Evolutionary conservation across 2,329 filamentous ascomycete species (phyloP).

Genomic region (Alternaria sp.): DNA sequence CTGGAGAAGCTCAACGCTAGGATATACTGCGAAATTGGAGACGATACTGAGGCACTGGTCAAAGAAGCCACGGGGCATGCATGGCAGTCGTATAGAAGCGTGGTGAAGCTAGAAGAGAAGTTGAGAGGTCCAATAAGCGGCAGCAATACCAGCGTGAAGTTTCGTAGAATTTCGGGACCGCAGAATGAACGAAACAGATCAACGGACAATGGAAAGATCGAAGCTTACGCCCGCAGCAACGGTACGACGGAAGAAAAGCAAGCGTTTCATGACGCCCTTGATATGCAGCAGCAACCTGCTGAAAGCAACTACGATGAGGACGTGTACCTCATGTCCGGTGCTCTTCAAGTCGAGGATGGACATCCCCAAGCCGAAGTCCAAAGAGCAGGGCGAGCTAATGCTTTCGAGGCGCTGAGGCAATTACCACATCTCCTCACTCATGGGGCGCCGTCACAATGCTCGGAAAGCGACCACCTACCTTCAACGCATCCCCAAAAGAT

Average conservation of each 20-base stretch:
- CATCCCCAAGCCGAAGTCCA: background rate
- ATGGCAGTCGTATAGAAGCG: constrained; percentile 33
- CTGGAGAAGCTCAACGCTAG: constrained; percentile 35
- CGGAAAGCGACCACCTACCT: background rate
- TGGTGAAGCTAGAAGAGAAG: constrained; percentile 31
- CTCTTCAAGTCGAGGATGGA: constrained; percentile 1
- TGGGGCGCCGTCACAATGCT: constrained; percentile 2
- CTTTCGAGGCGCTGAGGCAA: background rate
- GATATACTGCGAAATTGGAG: constrained; percentile 17
- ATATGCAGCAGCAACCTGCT: background rate
- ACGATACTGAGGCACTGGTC: constrained; percentile 20
- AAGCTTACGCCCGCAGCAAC: background rate
- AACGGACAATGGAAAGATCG: background rate
- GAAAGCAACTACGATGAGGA: background rate
- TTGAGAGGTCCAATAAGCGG: constrained; percentile 7
- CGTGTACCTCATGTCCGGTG: constrained; percentile 6
- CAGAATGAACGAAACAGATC: background rate
- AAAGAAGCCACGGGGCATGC: constrained; percentile 27
- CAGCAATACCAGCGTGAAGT: background rate
- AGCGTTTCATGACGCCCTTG: background rate
- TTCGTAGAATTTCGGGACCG: background rate
- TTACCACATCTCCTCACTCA: background rate
- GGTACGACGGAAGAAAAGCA: background rate
- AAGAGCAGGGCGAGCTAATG: constrained; percentile 5
- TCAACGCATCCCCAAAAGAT: constrained; percentile 14